Conservation (phyloP, 495 filamentous ascomycete species). For the Friedmanniomyces endolithicus region DNA sequence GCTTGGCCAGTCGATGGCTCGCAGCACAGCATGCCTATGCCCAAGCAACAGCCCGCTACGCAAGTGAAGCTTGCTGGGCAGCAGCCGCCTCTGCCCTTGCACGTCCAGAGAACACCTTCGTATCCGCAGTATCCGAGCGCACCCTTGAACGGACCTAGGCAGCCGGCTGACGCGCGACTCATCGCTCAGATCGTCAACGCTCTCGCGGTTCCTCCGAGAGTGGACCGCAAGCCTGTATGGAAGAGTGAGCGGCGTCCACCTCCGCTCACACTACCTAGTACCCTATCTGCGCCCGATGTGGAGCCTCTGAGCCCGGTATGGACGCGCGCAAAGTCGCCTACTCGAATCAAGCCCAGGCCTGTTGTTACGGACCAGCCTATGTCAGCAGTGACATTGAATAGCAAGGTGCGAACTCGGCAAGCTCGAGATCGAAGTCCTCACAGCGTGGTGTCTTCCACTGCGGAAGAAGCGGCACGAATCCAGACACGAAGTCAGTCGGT, state of each 20-base stretch:
- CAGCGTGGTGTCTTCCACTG: constrained; percentile 13
- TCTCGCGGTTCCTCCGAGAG: constrained; percentile 9
- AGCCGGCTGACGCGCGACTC: background rate
- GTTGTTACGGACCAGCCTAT: background rate
- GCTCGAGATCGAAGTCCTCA: constrained; percentile 10
- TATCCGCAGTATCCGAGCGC: constrained; percentile 2
- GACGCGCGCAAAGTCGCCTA: background rate
- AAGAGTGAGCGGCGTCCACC: constrained; percentile 9
- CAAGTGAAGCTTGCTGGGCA: constrained; percentile 10
- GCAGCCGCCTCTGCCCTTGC: background rate
- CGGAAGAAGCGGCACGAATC: constrained; percentile 20
- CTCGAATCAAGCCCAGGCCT: background rate
- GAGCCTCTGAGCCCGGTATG: constrained; percentile 15
- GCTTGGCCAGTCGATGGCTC: constrained; percentile 26
- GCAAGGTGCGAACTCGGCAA: background rate
- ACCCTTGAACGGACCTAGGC: constrained; percentile 3
- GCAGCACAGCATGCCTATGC: constrained; percentile 5
- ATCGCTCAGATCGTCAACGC: constrained; percentile 11
- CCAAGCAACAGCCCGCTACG: constrained; percentile 1
- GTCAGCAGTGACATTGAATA: background rate
- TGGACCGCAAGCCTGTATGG: constrained; percentile 4
- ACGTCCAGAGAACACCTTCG: background rate
- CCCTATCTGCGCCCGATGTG: background rate
- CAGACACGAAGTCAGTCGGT: constrained; percentile 49
- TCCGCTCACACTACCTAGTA: constrained; percentile 1